These are phyloP conservation scores for Aspergillus sp. DNA, from an alignment of 2,329 filamentous ascomycete genomes.

Conservation along the genomic window DNA sequence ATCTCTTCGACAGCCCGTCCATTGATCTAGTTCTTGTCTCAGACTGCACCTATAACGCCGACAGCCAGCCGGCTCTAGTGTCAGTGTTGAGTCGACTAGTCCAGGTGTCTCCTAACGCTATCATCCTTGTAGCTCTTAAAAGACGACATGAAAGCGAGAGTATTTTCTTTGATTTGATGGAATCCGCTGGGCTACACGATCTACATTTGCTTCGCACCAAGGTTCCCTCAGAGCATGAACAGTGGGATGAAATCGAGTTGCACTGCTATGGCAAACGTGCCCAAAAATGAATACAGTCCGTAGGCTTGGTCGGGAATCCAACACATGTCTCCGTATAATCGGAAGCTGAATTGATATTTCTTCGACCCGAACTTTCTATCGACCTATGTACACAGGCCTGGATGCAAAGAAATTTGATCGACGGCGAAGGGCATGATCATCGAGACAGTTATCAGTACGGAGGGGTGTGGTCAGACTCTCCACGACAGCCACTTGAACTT, in stretches of 20 bases:
- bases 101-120: slow-evolving; percentile 47
- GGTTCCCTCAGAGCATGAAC: slow-evolving; percentile 38
- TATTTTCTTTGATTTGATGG: slow-evolving; percentile 65
- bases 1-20: slow-evolving; percentile 30
- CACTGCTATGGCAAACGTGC: slow-evolving; percentile 31
- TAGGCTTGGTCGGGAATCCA: background rate
- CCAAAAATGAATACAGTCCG: background rate
- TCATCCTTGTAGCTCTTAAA: slow-evolving; percentile 65
- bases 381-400: background rate
- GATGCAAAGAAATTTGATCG: background rate
- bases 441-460: background rate
- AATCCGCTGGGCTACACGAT: slow-evolving; percentile 34
- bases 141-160: slow-evolving; percentile 65
- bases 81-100: slow-evolving; percentile 54
- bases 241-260: slow-evolving; percentile 39
- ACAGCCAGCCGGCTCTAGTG: slow-evolving; percentile 65
- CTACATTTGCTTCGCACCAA: slow-evolving; percentile 33
- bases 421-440: background rate
- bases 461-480: background rate
- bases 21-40: slow-evolving; percentile 65
- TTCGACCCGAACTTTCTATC: background rate
- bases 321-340: background rate
- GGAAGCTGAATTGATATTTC: background rate
- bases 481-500: background rate
- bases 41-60: slow-evolving; percentile 73